Evolutionary conservation across 306 rosid genomes (phyloP).

Genomic region (Sindora glabra): DNA sequence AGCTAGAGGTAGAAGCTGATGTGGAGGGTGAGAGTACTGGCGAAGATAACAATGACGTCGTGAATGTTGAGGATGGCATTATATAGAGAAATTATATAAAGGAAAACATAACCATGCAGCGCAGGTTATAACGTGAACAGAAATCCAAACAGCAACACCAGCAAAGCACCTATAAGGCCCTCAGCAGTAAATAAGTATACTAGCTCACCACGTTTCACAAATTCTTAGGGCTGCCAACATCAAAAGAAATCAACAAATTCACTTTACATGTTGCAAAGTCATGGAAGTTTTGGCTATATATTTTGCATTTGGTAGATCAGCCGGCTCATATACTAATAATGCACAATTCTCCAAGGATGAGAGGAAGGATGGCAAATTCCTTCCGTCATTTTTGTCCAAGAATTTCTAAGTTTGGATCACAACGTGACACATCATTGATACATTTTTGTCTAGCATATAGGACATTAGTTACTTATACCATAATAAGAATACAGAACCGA

Average conservation of each 20-base stretch:
- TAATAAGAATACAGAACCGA: slow-evolving; percentile 18
- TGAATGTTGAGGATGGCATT: too few relatives aligned
- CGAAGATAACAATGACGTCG: too few relatives aligned
- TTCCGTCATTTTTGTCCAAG: slow-evolving; percentile 35
- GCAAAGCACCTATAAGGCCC: slow-evolving; percentile 42
- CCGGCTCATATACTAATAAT: slow-evolving; percentile 16
- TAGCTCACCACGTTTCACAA: slow-evolving; percentile 16
- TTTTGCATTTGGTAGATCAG: slow-evolving; percentile 12
- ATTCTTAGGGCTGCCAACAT: slow-evolving; percentile 23
- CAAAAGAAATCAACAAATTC: slow-evolving; percentile 25
- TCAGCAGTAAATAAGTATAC: slow-evolving; percentile 29
- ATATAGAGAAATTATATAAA: too few relatives aligned
- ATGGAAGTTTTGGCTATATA: slow-evolving; percentile 15
- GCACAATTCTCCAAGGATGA: slow-evolving; percentile 34
- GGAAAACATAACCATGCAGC: slow-evolving; percentile 85
- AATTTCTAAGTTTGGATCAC: slow-evolving; percentile 15
- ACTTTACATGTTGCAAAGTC: slow-evolving; percentile 24
- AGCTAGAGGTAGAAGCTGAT: too few relatives aligned
- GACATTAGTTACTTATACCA: slow-evolving; percentile 5
- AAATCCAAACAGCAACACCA: slow-evolving; percentile 9
- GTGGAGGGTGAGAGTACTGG: too few relatives aligned
- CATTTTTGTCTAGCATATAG: slow-evolving; percentile 23
- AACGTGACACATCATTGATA: not conserved
- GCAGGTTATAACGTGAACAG: slow-evolving; percentile 31
- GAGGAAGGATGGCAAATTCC: slow-evolving; percentile 33